phyloP scores from a whole-genome alignment of 495 filamentous ascomycete species.

The Penicillium subrubescens region DNA sequence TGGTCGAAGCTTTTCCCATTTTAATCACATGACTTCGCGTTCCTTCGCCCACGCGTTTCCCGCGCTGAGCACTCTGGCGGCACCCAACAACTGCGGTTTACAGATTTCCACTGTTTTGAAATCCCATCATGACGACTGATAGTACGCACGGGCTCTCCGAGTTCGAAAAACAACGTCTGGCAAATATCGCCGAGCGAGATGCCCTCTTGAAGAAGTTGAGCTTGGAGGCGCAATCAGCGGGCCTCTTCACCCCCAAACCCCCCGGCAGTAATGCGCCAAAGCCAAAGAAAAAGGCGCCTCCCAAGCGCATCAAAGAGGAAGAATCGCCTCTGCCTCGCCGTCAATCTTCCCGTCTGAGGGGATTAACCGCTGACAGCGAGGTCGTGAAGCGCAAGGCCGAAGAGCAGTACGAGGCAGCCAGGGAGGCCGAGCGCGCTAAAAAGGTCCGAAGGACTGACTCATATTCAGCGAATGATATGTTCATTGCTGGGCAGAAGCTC shows the following conservation, averaged over 20 bases:
- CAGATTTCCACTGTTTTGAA: background rate
- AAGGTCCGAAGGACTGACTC: constrained; percentile 70
- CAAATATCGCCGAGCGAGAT: constrained; percentile 74
- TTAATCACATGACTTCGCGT: constrained; percentile 29
- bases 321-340: constrained; percentile 54
- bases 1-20: constrained; percentile 7
- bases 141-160: constrained; percentile 53
- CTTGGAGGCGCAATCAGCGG: constrained; percentile 54
- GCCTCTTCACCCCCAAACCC: constrained; percentile 47
- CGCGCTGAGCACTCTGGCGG: constrained; percentile 4
- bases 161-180: constrained; percentile 69
- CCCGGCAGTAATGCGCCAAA: constrained; percentile 30
- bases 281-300: constrained; percentile 51
- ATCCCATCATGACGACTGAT: constrained; percentile 7
- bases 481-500: constrained; percentile 74
- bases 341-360: constrained; percentile 66
- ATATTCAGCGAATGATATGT: constrained; percentile 73
- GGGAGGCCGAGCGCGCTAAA: constrained; percentile 68
- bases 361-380: constrained; percentile 70
- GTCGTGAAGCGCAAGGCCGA: constrained; percentile 80
- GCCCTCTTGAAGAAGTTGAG: constrained; percentile 62
- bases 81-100: background rate
- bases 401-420: constrained; percentile 63
- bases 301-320: constrained; percentile 52
- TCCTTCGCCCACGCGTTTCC: constrained; percentile 11